Conservation (phyloP, 495 filamentous ascomycete species). For the Talaromyces liani region DNA sequence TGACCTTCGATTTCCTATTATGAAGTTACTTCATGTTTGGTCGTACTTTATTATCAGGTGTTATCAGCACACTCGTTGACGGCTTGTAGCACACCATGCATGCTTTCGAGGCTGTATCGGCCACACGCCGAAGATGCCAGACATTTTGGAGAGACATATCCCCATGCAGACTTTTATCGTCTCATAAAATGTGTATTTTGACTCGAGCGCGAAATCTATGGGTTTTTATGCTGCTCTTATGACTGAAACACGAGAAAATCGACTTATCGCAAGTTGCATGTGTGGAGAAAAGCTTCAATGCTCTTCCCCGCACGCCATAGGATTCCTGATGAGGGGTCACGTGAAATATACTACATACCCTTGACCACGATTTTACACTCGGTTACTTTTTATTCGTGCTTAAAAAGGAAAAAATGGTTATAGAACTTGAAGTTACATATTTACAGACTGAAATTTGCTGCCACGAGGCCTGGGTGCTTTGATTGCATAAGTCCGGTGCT, state of each 20-base stretch:
- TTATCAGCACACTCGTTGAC: conserved; percentile 79
- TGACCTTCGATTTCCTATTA: too few relatives aligned
- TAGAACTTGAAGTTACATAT: neutral
- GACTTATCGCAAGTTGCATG: neutral
- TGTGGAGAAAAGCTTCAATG: neutral
- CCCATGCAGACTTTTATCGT: neutral
- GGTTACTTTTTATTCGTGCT: neutral
- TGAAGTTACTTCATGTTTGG: too few relatives aligned
- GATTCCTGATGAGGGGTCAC: neutral
- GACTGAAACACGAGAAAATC: neutral
- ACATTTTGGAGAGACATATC: conserved; percentile 64
- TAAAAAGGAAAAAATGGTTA: neutral
- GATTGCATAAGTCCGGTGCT: neutral
- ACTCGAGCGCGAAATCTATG: too few relatives aligned
- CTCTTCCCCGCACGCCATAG: neutral
- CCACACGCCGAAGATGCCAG: conserved; percentile 83
- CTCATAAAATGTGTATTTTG: neutral
- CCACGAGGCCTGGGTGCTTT: neutral
- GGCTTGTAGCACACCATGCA: conserved; percentile 91
- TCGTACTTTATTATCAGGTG: conserved; percentile 75
- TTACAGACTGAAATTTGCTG: neutral
- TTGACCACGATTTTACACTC: neutral
- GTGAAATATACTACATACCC: neutral
- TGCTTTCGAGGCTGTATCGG: conserved; percentile 70
- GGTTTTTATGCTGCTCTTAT: too few relatives aligned